Conservation (phyloP, 225 moss, liverwort and hornwort species). For the Rhytidiadelphus loreus region DNA sequence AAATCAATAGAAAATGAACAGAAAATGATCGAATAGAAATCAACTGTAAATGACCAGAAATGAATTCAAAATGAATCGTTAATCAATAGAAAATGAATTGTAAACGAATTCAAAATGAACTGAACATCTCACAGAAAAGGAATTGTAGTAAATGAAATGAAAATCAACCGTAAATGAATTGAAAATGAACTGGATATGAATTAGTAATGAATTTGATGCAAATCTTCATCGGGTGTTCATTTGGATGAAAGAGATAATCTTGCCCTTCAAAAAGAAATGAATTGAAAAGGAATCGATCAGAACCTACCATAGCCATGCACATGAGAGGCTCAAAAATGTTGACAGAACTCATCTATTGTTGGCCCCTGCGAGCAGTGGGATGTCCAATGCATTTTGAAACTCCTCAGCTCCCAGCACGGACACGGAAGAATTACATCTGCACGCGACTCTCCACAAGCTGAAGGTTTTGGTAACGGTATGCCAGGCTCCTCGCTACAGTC, state of each 20-base stretch:
- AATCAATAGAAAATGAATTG: not conserved
- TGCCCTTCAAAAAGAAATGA: not conserved
- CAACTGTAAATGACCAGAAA: not conserved
- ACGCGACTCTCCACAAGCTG: not conserved
- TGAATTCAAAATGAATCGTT: not conserved
- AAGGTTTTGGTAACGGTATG: not conserved
- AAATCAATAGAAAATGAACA: not conserved
- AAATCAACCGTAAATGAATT: not conserved
- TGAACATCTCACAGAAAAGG: not conserved
- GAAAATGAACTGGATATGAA: not conserved
- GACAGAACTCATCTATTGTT: not conserved
- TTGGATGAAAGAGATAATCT: not conserved
- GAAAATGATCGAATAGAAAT: not conserved
- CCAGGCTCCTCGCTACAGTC: slow-evolving; percentile 5
- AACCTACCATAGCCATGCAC: not conserved
- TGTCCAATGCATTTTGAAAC: slow-evolving; percentile 20
- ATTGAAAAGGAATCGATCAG: not conserved
- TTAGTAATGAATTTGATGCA: not conserved
- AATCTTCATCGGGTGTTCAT: not conserved
- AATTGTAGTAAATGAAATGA: not conserved
- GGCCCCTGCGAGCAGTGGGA: slow-evolving; percentile 9
- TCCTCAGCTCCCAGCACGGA: slow-evolving; percentile 15
- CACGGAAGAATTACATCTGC: not conserved
- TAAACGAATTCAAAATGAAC: not conserved
- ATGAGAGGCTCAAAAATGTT: not conserved